A percentile compares a stretch with the other conserved stretches of the same genome.
These are phyloP conservation scores for Emergomyces orientalis DNA, from an alignment of 2,329 filamentous ascomycete species.

Conservation along the genomic window DNA sequence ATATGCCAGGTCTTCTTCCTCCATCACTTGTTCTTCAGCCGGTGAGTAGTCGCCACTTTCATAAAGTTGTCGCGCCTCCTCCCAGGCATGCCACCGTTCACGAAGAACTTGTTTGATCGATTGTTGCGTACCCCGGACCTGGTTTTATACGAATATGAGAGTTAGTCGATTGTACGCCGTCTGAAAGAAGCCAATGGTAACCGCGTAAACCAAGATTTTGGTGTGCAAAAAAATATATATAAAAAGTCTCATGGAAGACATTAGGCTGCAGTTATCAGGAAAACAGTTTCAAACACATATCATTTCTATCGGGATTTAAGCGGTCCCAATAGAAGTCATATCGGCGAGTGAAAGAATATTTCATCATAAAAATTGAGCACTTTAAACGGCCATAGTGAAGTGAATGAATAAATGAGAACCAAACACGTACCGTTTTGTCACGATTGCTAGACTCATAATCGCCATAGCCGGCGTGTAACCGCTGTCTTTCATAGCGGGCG, in stretches of 20 bases:
- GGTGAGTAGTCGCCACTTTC: constrained; percentile 29
- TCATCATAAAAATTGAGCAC: constrained; percentile 18
- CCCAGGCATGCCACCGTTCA: constrained; percentile 80
- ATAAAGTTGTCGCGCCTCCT: constrained; percentile 32
- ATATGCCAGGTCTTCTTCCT: constrained; percentile 9
- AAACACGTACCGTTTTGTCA: constrained; percentile 53
- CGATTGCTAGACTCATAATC: constrained; percentile 56
- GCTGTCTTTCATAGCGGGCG: constrained; percentile 56
- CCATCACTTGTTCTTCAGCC: constrained; percentile 18
- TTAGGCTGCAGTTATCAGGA: constrained; percentile 11
- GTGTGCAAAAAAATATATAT: no score
- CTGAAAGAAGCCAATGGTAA: background rate
- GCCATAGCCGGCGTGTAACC: constrained; percentile 64
- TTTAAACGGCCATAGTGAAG: background rate
- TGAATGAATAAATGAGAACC: background rate
- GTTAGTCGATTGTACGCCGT: constrained; percentile 6
- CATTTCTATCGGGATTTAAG: constrained; percentile 21
- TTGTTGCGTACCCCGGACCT: constrained; percentile 71
- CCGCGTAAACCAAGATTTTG: background rate
- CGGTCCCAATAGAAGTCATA: constrained; percentile 22
- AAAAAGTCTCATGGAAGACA: constrained; percentile 8
- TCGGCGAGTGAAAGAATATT: constrained; percentile 25
- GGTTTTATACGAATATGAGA: constrained; percentile 2
- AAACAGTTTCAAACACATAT: constrained; percentile 18
- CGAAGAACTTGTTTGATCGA: constrained; percentile 76